Evolutionary conservation across 345 rosid species (phyloP), one percentile per base, ranked within the genome.

Genomic region (Kernera saxatilis): DNA sequence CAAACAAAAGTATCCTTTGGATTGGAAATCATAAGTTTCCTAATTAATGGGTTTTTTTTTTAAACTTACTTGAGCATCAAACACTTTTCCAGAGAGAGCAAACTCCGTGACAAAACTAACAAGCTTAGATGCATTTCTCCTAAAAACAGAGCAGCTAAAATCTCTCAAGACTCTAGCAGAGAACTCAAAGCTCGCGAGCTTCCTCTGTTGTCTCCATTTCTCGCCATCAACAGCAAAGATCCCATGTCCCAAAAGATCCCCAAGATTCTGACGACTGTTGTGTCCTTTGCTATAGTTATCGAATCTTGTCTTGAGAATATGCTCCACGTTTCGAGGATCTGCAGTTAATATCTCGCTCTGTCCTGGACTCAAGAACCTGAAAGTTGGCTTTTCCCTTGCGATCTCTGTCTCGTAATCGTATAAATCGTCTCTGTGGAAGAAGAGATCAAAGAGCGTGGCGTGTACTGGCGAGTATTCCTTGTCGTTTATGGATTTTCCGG

Each of bases 161-260:
- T 87, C 95, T 64, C 93, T 77, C 3, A 92, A 81, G 22, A 86
- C 87, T 35, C 88, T 81, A 0, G 93, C 77, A 0, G 90, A 88
- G 57, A 93, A 93, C 82, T 93, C 91, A 23, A 73, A 80, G 74
- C 91, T 90, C 0, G 93, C 85, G 1, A 85, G 81, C 85, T 90
- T 92, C 68, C 98, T 81, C 76, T 92, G 98, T 22, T 87, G 88
- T 77, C 67, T 75, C 98, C 97, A 92, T 69, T 82, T 88, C 2
- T 86, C 92, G 17, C 97, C 97, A 67, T 93, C 89, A 32, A 78
- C 95, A 12, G 70, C 74, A 15, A 88, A 88, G 1, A 93, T 88
- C n/a, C 98, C 98, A n/a, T 84, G 76, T 18, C 98, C 97, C 6
- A 90, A 60, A 58, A 93, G 76, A 54, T 90, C 91, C 0, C 13